Percentiles rank a stretch among this genome's conserved stretches.
Evolutionary conservation across 768 basidiomycete species (phyloP).

Genomic region (Holtermannia corniformis): DNA sequence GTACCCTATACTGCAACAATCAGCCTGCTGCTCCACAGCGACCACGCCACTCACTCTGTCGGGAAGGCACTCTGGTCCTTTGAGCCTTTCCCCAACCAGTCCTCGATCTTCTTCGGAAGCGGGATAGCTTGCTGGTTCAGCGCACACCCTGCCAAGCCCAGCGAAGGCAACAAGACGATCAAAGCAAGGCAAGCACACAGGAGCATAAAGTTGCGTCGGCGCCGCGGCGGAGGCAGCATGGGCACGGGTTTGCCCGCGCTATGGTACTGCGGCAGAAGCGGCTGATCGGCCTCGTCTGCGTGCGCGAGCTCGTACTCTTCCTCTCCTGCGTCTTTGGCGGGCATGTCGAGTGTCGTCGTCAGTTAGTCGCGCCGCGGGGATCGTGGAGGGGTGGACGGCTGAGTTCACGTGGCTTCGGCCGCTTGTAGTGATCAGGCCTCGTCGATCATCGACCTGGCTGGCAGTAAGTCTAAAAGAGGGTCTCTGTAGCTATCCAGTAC

Average conservation of each 20-base stretch:
- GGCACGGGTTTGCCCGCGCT: not conserved
- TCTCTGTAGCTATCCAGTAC: too few relatives aligned
- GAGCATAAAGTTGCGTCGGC: slow-evolving; percentile 2
- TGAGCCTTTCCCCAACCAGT: slow-evolving; percentile 22
- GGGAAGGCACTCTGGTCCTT: slow-evolving; percentile 24
- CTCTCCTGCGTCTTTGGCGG: not conserved
- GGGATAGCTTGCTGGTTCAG: slow-evolving; percentile 5
- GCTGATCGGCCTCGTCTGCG: slow-evolving; percentile 12
- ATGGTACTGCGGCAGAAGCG: slow-evolving; percentile 25
- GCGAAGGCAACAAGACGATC: slow-evolving; percentile 10
- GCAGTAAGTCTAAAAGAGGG: too few relatives aligned
- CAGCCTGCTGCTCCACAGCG: not conserved
- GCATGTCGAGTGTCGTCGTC: not conserved
- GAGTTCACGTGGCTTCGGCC: too few relatives aligned
- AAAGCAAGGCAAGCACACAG: slow-evolving; percentile 15
- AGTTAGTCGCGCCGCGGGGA: too few relatives aligned
- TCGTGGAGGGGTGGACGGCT: too few relatives aligned
- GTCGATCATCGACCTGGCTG: too few relatives aligned
- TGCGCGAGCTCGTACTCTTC: slow-evolving; percentile 29
- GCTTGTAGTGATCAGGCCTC: too few relatives aligned
- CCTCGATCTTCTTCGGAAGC: slow-evolving; percentile 21
- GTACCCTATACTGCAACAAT: slow-evolving; percentile 30
- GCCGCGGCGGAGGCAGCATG: slow-evolving; percentile 1
- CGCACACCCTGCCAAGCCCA: slow-evolving; percentile 18
- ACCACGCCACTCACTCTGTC: slow-evolving; percentile 26